A percentile compares a stretch with the other conserved stretches of the same genome.
phyloP scores from a whole-genome alignment of 2,329 filamentous ascomycete genomes.

The Fusarium floridanum region DNA sequence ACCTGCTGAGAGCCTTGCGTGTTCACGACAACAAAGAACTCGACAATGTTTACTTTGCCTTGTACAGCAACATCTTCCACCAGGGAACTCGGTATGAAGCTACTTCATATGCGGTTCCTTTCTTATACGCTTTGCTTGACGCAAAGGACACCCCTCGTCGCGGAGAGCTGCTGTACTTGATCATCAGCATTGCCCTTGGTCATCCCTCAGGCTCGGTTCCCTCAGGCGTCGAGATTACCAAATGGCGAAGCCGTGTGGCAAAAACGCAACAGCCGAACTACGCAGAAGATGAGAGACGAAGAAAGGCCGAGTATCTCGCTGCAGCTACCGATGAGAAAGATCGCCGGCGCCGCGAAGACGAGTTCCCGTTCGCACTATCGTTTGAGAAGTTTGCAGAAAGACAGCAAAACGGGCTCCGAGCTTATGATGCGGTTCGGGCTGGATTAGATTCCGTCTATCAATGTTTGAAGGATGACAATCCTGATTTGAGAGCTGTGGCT shows the following conservation, averaged over 20 bases:
- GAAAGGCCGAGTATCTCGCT: not conserved
- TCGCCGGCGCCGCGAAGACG: not conserved
- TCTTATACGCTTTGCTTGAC: not conserved
- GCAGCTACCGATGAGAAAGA: not conserved
- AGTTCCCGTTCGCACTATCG: not conserved
- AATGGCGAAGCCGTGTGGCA: not conserved
- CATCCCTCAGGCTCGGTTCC: not conserved
- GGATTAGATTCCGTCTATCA: not conserved
- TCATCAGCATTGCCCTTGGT: not conserved
- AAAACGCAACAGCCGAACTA: not conserved
- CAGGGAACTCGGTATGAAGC: not conserved
- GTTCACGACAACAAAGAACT: not conserved
- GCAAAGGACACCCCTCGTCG: not conserved
- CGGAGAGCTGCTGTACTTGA: not conserved
- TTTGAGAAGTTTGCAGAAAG: not conserved
- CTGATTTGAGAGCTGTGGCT: not conserved
- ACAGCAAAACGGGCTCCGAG: not conserved
- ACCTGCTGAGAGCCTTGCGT: not conserved
- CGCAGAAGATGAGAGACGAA: not conserved
- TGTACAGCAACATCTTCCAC: not conserved
- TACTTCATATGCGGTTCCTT: not conserved
- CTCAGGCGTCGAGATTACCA: not conserved
- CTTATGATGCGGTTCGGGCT: not conserved
- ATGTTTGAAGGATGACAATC: not conserved
- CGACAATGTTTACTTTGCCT: not conserved